Evolutionary conservation across 495 filamentous ascomycete species (phyloP).

Genomic region (Acidiella bohemica): DNA sequence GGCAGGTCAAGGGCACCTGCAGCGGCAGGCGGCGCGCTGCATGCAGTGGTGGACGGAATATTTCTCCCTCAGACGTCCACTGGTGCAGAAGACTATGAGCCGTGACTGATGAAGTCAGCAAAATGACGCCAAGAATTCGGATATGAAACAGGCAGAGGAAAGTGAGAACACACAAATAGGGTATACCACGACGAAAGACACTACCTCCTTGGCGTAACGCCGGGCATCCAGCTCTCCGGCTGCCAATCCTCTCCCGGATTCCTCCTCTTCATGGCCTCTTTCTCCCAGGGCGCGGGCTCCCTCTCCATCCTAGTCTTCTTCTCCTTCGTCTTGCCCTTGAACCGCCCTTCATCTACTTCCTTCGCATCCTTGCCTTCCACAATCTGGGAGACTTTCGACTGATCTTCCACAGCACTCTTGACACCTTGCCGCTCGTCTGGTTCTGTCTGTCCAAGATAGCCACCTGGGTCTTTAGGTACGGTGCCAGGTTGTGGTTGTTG

Average conservation of each 20-base stretch:
- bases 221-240: constrained; percentile 57
- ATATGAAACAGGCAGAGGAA: too few species aligned
- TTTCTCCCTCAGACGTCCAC: too few species aligned
- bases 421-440: constrained; percentile 13
- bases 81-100: too few species aligned
- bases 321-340: constrained; percentile 21
- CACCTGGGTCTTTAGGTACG: constrained; percentile 25
- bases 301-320: constrained; percentile 24
- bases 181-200: too few species aligned
- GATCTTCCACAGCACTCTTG: constrained; percentile 16
- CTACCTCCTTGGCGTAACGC: constrained; percentile 13
- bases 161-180: too few species aligned
- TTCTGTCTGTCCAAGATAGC: constrained; percentile 21
- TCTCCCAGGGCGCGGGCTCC: constrained; percentile 47
- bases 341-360: constrained; percentile 17
- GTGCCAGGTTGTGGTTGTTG: constrained; percentile 34
- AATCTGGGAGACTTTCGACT: constrained; percentile 12
- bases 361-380: constrained; percentile 3
- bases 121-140: too few species aligned
- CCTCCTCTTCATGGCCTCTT: constrained; percentile 27
- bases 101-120: too few species aligned
- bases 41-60: too few species aligned
- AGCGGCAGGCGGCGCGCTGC: too few species aligned
- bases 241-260: constrained; percentile 63
- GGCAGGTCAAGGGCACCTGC: too few species aligned